phyloP scores from a whole-genome alignment of 2,329 filamentous ascomycete genomes.

The Leptoxyphium fumago region DNA sequence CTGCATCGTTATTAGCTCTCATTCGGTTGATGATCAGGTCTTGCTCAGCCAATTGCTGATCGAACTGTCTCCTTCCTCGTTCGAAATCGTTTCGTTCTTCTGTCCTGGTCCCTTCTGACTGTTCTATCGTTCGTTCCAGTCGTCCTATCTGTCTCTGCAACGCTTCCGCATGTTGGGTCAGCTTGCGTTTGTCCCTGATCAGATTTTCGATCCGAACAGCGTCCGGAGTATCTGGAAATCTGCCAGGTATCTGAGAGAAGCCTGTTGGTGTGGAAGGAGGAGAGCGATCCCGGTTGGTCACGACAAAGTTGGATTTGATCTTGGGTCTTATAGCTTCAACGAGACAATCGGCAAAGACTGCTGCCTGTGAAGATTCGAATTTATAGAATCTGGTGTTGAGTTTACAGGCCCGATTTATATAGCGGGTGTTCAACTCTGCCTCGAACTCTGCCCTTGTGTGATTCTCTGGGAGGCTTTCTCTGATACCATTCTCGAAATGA shows the following conservation, averaged over 20 bases:
- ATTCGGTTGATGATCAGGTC: no score
- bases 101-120: no score
- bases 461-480: background rate
- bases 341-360: background rate
- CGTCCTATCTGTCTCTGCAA: background rate
- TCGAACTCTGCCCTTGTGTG: background rate
- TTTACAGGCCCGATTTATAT: background rate
- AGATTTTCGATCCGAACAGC: background rate
- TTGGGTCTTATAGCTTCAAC: background rate
- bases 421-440: background rate
- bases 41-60: no score
- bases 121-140: background rate
- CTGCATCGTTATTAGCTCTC: no score
- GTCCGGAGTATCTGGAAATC: background rate
- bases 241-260: background rate
- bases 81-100: no score
- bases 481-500: background rate
- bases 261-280: background rate
- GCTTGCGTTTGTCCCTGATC: background rate
- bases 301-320: background rate
- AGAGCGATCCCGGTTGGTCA: background rate
- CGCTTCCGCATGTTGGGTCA: background rate
- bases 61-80: no score
- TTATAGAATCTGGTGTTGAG: background rate
- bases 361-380: background rate